Base-by-base conservation (phyloP, 2,329 filamentous ascomycete genomes). In the Pseudocercospora pini-densiflorae region DNA sequence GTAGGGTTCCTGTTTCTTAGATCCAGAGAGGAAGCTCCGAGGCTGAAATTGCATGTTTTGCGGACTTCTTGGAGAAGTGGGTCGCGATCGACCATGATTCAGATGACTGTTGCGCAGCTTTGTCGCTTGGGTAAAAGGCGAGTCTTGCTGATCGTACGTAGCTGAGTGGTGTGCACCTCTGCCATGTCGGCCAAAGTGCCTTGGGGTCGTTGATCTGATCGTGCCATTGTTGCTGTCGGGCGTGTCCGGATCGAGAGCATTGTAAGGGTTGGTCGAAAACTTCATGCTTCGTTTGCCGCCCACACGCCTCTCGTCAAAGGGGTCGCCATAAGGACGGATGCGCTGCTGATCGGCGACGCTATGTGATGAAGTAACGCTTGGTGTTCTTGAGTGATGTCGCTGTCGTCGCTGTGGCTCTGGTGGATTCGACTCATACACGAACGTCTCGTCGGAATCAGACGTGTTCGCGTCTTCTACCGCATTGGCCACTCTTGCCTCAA, bases 361-460 rank as follows among this genome's bases (percentile, higher is more conserved):
- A 21, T 84, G 84, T 73, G 88, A 84, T 12, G 94, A 98, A 3
- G 94, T 96, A 51, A 93, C 92, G 79, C 94, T 98, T 6, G 95
- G 95, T 1, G 95, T 99, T 69, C 95, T 89, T 21, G 94, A 98
- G 80, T 98, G 94, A 79, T 94, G 93, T 68, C 93, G 88, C 60
- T 92, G 92, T 60, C 86, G 82, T 31, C 85, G 79, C 62, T 80
- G 83, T 24, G 84, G 82, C 71, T 89, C 88, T 14, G 86, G 85
- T 9, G 94, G 95, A 75, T 99, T 99, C 27, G 95, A 98, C 79
- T 99, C 95, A 81, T 99, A 99, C 16, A 99, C 95, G 79, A 98
- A 99, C 0, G 95, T 98, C 80, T 98, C 95, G 75, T 97, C 95
- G 1, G 94, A 98, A 78, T 99, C 95, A 6, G 94, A 97, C 12